Evolutionary conservation across 345 rosid genomes (phyloP).

Genomic region (Clausena lansium): DNA sequence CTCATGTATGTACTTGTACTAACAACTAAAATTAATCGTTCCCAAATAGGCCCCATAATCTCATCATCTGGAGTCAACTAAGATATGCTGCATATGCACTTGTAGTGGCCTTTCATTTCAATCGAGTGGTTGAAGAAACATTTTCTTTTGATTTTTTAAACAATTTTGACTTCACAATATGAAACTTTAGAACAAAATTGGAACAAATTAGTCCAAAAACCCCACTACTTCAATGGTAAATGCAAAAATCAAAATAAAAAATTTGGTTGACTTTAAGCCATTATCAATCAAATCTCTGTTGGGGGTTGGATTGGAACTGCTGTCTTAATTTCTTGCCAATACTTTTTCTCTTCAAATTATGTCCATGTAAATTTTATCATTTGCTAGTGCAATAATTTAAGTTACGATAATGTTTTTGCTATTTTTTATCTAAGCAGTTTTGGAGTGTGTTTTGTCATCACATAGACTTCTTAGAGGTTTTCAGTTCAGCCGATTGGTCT

Average conservation of each 20-base stretch:
- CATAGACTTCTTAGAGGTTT: too few species aligned
- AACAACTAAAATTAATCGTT: too few species aligned
- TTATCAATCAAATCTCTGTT: not conserved
- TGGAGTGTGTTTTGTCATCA: too few species aligned
- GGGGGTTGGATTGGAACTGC: too few species aligned
- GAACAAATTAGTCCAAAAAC: not conserved
- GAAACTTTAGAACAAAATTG: not conserved
- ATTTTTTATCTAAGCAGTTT: too few species aligned
- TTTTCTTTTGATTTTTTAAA: too few species aligned
- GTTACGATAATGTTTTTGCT: not conserved
- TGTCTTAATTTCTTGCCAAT: not conserved
- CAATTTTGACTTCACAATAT: not conserved
- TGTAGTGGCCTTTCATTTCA: too few species aligned
- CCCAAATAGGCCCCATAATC: too few species aligned
- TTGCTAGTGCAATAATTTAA: not conserved
- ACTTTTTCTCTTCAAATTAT: not conserved
- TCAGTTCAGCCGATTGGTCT: too few species aligned
- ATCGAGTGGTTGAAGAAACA: too few species aligned
- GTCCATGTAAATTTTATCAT: not conserved
- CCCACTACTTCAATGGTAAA: not conserved
- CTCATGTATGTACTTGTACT: not conserved
- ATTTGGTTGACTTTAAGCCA: not conserved
- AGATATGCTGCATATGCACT: too few species aligned
- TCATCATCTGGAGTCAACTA: too few species aligned
- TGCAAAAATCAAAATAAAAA: not conserved